These are phyloP conservation scores for Saitoella complicata DNA, from an alignment of 805 yeast species.

Conservation along the genomic window DNA sequence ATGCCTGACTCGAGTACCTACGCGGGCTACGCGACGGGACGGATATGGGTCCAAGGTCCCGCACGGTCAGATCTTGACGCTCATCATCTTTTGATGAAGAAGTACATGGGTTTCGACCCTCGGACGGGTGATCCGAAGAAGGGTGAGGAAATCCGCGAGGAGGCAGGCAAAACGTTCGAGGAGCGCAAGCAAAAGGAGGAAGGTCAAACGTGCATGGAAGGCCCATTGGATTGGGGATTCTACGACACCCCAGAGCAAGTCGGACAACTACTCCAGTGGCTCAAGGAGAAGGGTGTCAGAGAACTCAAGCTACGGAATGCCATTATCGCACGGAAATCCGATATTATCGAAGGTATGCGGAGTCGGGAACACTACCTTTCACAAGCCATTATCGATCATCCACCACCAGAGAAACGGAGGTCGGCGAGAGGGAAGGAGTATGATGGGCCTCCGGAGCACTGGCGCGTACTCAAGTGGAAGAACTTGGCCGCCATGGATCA, in stretches of 20 bases:
- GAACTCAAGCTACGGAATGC: conserved; percentile 56
- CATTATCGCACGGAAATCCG: conserved; percentile 24
- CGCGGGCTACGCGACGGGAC: conserved; percentile 54
- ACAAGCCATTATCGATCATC: too few species aligned
- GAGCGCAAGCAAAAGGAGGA: conserved; percentile 59
- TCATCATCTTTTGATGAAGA: conserved; percentile 8
- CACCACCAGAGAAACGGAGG: too few species aligned
- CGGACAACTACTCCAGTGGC: conserved; percentile 41
- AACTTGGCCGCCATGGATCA: too few species aligned
- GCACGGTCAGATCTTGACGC: conserved; percentile 29
- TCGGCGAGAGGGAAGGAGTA: too few species aligned
- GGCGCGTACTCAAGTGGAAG: too few species aligned
- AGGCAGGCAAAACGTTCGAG: conserved; percentile 1
- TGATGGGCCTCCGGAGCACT: too few species aligned
- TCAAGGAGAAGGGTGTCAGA: conserved; percentile 58
- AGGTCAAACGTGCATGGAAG: conserved; percentile 36
- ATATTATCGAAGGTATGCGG: too few species aligned
- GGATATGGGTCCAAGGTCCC: conserved; percentile 89
- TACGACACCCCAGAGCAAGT: conserved; percentile 48
- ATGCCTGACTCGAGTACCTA: too few species aligned
- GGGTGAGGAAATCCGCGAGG: conserved; percentile 5
- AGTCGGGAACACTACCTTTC: too few species aligned
- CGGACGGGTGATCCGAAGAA: background rate
- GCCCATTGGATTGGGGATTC: conserved; percentile 48
- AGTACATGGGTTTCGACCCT: conserved; percentile 5